A percentile compares a stretch with the other conserved stretches of the same genome.
Conservation (phyloP, 2,329 filamentous ascomycete genomes). For the Chrysoporthe austroafricana region DNA sequence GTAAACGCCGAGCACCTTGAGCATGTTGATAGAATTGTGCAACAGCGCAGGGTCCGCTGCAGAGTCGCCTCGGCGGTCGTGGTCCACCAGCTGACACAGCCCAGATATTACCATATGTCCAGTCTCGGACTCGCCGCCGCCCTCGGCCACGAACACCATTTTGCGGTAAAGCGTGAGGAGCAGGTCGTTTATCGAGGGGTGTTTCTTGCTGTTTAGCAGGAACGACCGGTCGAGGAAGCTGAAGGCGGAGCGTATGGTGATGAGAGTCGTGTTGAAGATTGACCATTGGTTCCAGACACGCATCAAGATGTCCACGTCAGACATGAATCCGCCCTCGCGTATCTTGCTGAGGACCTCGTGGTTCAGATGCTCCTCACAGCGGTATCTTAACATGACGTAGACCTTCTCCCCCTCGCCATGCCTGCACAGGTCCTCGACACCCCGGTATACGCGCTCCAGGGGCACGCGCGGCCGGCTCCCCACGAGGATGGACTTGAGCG, state of each 20-base stretch:
- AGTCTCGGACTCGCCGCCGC: conserved; percentile 25
- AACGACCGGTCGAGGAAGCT: conserved; percentile 93
- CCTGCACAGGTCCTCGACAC: conserved; percentile 88
- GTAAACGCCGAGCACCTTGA: conserved; percentile 85
- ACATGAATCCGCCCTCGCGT: conserved; percentile 52
- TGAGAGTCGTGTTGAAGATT: conserved; percentile 71
- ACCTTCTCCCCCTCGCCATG: conserved; percentile 72
- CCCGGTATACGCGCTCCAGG: conserved; percentile 87
- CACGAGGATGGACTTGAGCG: conserved; percentile 74
- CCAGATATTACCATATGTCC: conserved; percentile 52
- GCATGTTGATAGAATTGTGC: conserved; percentile 75
- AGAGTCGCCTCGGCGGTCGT: conserved; percentile 65
- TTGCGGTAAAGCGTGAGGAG: conserved; percentile 75
- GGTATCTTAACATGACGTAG: conserved; percentile 66
- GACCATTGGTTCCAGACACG: conserved; percentile 66
- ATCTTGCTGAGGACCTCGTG: conserved; percentile 60
- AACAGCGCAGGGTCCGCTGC: conserved; percentile 69
- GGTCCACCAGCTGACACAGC: conserved; percentile 75
- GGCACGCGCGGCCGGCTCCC: conserved; percentile 67
- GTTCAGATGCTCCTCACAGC: conserved; percentile 71
- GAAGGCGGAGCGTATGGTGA: conserved; percentile 83
- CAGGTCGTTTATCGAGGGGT: conserved; percentile 78
- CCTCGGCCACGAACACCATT: conserved; percentile 49
- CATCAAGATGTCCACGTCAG: conserved; percentile 67
- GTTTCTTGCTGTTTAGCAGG: conserved; percentile 72